Evolutionary conservation across 2,329 filamentous ascomycete genomes (phyloP).

Genomic region (Paecilomyces fulvus): DNA sequence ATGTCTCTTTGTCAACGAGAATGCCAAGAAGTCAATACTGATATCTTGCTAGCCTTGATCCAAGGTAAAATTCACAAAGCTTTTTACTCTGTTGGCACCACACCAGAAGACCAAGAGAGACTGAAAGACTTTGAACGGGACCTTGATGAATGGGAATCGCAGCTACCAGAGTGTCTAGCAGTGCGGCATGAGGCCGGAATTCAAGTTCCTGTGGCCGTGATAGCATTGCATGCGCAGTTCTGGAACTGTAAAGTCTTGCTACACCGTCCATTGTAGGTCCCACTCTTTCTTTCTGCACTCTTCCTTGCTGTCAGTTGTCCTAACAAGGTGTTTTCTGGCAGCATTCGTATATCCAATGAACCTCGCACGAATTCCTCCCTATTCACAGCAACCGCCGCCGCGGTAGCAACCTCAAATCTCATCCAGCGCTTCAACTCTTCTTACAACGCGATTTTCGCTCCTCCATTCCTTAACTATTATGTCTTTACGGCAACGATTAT

Average conservation of each 20-base stretch:
- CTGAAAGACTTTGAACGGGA: conserved; percentile 2
- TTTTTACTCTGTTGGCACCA: conserved; percentile 6
- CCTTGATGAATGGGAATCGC: conserved; percentile 2
- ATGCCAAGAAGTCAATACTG: neutral
- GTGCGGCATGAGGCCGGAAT: neutral
- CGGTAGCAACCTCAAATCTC: conserved; percentile 1
- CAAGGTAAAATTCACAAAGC: conserved; percentile 6
- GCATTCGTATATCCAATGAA: neutral
- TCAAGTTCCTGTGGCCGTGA: conserved; percentile 1
- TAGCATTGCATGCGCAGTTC: conserved; percentile 3
- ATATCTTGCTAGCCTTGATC: conserved; percentile 2
- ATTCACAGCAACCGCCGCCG: conserved; percentile 2
- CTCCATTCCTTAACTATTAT: conserved; percentile 7
- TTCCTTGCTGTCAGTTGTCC: neutral
- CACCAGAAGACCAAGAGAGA: conserved; percentile 1
- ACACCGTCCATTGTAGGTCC: conserved; percentile 4
- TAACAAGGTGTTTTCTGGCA: neutral
- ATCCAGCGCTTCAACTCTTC: conserved; percentile 7
- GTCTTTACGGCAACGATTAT: conserved; percentile 6
- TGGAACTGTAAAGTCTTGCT: conserved; percentile 4
- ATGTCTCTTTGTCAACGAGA: neutral
- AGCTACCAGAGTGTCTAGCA: conserved; percentile 1
- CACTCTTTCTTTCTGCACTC: neutral
- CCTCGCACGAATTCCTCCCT: conserved; percentile 2
- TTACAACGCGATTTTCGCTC: conserved; percentile 4